Base-by-base conservation (phyloP, 768 basidiomycete genomes). In the Hygrophoropsis aurantiaca region DNA sequence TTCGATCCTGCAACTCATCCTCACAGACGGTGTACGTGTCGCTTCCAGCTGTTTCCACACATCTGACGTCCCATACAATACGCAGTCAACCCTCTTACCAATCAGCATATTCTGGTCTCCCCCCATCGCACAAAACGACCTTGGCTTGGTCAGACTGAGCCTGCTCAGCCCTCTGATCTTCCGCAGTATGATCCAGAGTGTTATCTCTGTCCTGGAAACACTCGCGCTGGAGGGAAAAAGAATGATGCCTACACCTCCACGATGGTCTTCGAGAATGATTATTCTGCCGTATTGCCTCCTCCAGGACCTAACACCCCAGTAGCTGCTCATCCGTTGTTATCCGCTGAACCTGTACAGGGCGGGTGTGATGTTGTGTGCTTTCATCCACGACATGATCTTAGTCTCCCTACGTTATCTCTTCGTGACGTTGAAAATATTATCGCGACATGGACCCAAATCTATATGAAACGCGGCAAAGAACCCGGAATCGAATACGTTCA, bases 61-160 rank as follows among this genome's bases (percentile, higher is more conserved):
- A 50, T 41, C 33, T 44, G 44, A 24, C 36, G 18, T 18, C 21
- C 26, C 24, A 43, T 7, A 27, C 21, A 42, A 30, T 46, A 46
- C 38, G 11, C 58, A 93, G 90, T 80, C 61, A 94, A 94, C 58
- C 90, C 92, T 3, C 77, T 94, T 48, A 83, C 80, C 1, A 77
- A 80, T 49, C 85, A 85, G 56, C 75, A 89, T 59, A 70, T 93
- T 45, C 81, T 94, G 26, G 87, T 93, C 27, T 93, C 91, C 32
- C 90, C 93, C 0, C 93, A 95, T 65, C 86, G 94, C 42, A 90
- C 77, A 7, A 91, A 89, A 58, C 82, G 94, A 16, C 94, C 94
- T 11, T 97, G 94, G 94, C 76, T 84, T 33, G 93, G 93, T 24
- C 90, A 94, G 61, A 81, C 82, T 1, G 93, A 95, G 52, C 64